Conservation (phyloP, 345 rosid species). For the Capsella bursapastoris region DNA sequence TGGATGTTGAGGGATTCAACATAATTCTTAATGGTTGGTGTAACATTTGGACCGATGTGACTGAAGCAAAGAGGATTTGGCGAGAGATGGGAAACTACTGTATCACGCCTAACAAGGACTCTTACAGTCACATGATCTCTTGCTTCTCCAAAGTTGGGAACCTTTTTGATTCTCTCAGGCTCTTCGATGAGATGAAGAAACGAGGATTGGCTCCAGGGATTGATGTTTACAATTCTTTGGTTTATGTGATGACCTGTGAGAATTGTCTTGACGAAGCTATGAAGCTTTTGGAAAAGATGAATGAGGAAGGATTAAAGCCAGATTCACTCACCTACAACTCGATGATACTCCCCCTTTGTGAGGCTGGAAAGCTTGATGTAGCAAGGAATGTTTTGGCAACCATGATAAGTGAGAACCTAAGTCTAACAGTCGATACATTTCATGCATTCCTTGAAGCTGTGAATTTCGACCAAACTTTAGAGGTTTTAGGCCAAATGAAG, state of each 20-base stretch:
- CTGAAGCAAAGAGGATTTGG: slow-evolving; percentile 93
- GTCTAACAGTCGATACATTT: slow-evolving; percentile 69
- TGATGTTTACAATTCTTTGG: slow-evolving; percentile 73
- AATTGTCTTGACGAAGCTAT: slow-evolving; percentile 72
- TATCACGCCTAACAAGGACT: slow-evolving; percentile 64
- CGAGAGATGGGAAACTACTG: slow-evolving; percentile 79
- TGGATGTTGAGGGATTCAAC: slow-evolving; percentile 67
- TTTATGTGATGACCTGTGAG: slow-evolving; percentile 72
- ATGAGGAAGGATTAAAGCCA: slow-evolving; percentile 58
- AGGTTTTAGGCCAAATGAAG: slow-evolving; percentile 65
- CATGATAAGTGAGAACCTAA: slow-evolving; percentile 62
- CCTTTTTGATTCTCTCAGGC: slow-evolving; percentile 82
- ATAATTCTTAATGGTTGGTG: slow-evolving; percentile 86
- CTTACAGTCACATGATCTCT: slow-evolving; percentile 74
- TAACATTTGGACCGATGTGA: slow-evolving; percentile 59
- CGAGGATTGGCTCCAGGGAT: slow-evolving; percentile 65
- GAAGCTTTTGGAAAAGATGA: slow-evolving; percentile 69
- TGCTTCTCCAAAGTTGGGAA: slow-evolving; percentile 84
- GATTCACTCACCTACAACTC: slow-evolving; percentile 73
- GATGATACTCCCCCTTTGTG: slow-evolving; percentile 73
- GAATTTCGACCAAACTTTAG: slow-evolving; percentile 56
- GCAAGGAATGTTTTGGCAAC: slow-evolving; percentile 63
- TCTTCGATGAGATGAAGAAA: slow-evolving; percentile 89
- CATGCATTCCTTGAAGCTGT: slow-evolving; percentile 67
- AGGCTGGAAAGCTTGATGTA: slow-evolving; percentile 55